A percentile compares a stretch with the other conserved stretches of the same genome.
phyloP scores from a whole-genome alignment of 106 monocot genomes.

The Cymbidium sinense region DNA sequence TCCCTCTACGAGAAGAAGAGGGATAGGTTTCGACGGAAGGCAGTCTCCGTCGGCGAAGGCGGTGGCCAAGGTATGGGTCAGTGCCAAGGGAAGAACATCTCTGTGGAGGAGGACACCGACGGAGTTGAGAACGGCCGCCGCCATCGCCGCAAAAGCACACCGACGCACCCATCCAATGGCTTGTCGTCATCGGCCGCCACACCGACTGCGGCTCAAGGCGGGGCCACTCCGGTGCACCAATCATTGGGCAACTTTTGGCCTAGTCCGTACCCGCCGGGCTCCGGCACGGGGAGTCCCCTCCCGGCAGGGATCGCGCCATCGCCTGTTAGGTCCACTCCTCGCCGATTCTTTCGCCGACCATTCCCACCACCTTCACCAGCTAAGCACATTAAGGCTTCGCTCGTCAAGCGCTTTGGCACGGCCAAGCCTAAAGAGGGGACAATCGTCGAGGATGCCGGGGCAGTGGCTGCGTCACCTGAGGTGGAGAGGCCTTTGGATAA shows the following conservation, averaged over 20 bases:
- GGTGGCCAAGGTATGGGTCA: constrained; percentile 16
- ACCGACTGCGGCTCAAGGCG: background rate
- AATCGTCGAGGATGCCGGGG: constrained; percentile 17
- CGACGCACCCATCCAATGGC: background rate
- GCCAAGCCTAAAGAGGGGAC: constrained; percentile 18
- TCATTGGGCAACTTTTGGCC: constrained; percentile 17
- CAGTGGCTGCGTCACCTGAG: constrained; percentile 7
- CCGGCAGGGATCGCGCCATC: constrained; percentile 21
- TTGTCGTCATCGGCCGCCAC: background rate
- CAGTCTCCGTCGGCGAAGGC: background rate
- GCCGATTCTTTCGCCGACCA: constrained; percentile 49
- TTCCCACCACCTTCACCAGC: constrained; percentile 56
- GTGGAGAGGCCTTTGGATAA: constrained; percentile 27
- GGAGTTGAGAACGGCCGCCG: background rate
- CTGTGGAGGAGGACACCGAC: constrained; percentile 11
- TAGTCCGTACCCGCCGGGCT: constrained; percentile 17
- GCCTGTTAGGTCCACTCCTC: constrained; percentile 36
- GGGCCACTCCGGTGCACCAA: constrained; percentile 13
- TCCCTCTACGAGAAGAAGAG: background rate
- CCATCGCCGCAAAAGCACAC: background rate
- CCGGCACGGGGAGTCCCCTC: constrained; percentile 17
- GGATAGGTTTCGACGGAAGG: background rate
- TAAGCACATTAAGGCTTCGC: constrained; percentile 41
- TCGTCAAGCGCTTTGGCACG: constrained; percentile 29
- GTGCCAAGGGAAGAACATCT: constrained; percentile 25